A percentile compares a stretch with the other conserved stretches of the same genome.
These are phyloP conservation scores for Flagelloscypha sp. DNA, from an alignment of 768 basidiomycete species.

Conservation along the genomic window DNA sequence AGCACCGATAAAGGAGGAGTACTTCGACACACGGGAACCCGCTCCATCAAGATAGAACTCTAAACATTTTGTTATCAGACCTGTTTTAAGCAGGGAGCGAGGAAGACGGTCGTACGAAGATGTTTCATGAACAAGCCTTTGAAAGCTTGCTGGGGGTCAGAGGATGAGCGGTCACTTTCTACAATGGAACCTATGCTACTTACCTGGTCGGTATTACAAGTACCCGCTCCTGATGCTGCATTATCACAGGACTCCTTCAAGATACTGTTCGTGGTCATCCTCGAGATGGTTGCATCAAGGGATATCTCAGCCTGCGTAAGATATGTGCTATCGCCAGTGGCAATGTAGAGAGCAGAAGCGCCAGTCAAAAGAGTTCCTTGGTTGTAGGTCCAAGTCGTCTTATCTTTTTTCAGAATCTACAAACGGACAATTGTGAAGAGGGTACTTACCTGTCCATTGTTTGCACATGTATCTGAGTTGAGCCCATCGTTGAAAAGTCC, in stretches of 20 bases:
- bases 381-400: constrained; percentile 57
- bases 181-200: no score
- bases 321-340: constrained; percentile 28
- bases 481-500: constrained; percentile 41
- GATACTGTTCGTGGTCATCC: constrained; percentile 31
- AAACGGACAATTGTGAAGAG: not conserved
- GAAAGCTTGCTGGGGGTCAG: constrained; percentile 15
- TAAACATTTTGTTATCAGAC: no score
- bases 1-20: constrained; percentile 29
- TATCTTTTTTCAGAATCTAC: not conserved
- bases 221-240: constrained; percentile 25
- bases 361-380: constrained; percentile 36
- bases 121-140: constrained; percentile 26
- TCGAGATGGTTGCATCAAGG: constrained; percentile 39
- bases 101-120: no score
- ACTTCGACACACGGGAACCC: constrained; percentile 35
- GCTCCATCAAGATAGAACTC: constrained; percentile 42
- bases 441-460: constrained; percentile 34
- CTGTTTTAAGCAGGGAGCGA: no score
- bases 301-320: constrained; percentile 44
- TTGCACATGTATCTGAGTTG: constrained; percentile 23
- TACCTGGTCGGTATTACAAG: constrained; percentile 41
- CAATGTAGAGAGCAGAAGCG: constrained; percentile 35
- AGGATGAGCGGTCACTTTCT: no score
- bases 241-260: constrained; percentile 48